Evolutionary conservation across 176 grass and related monocot genomes (phyloP), one percentile per base, ranked within the genome.

Genomic region (Microstegium vimineum): DNA sequence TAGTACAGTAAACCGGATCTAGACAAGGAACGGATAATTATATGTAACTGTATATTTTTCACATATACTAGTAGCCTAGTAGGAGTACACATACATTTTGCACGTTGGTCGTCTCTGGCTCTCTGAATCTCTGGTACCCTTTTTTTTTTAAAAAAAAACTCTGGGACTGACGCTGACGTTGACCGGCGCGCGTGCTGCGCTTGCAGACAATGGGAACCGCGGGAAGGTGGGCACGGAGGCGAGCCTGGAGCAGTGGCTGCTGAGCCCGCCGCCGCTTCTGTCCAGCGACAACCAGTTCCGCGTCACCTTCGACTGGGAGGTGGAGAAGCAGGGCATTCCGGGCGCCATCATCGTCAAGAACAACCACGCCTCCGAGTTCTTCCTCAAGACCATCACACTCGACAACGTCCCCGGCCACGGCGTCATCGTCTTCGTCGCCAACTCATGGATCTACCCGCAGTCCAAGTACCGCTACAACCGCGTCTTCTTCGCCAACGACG

Each of bases 391-490:
- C 65, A 67, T 67, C 65, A 67, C 65, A 33, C 18, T 85, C 16
- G 23, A 77, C 5, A 31, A 77, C 5, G 65, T 93, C 65, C 87
- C 66, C 3, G 76, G 87, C 30, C 77, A 72, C 10, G 84, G 87
- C 56, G 18, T 69, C 33, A 15, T 93, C 26, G 28, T 69, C 37
- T 93, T 93, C 65, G 32, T 85, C 45, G 83, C 84, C 73, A 90
- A 90, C 65, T 93, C 91, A 5, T 93, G 87, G 91, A 64, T 93
- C 13, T 93, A 93, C 84, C 91, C 23, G 68, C 4, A 20, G 25
- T 18, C 3, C 45, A 85, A 82, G 5, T 93, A 87, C 76, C 42
- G 4, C 20, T 87, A 90, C 46, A 62, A 87, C 37, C 91, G 65
- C 33, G 65, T 67, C 33, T 67, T 67, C 65, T 67, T 67, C 33